A percentile compares a stretch with the other conserved stretches of the same genome.
phyloP scores from a whole-genome alignment of 129 eudicot genomes.

The Flaveria bidentis region DNA sequence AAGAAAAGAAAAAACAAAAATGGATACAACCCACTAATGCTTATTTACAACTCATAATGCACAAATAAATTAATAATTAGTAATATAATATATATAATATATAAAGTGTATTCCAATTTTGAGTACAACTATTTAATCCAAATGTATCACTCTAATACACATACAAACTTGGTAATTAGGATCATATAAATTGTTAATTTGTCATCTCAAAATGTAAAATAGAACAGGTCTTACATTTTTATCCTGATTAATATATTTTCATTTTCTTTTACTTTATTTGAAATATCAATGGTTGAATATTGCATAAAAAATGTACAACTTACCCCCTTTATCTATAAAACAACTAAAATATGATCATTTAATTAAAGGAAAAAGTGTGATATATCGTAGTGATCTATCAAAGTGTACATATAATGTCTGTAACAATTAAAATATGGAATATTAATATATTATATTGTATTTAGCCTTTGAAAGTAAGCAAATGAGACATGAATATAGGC shows the following conservation, averaged over 20 bases:
- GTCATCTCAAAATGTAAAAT: too few species aligned
- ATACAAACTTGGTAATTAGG: too few species aligned
- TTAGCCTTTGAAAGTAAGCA: conserved; percentile 15
- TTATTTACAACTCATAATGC: too few species aligned
- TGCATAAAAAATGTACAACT: neutral
- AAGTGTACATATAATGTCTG: neutral
- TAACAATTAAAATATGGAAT: neutral
- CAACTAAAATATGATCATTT: neutral
- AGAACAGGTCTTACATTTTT: neutral
- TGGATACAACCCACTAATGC: too few species aligned
- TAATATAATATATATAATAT: too few species aligned
- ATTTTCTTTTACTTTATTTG: neutral
- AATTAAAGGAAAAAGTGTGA: neutral
- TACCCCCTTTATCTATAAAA: neutral
- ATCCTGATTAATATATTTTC: neutral
- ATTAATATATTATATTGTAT: neutral
- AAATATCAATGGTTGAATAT: neutral
- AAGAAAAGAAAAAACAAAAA: too few species aligned
- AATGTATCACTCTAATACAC: too few species aligned
- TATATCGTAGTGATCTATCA: neutral
- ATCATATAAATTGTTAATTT: too few species aligned
- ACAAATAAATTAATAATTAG: too few species aligned
- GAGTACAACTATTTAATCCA: too few species aligned
- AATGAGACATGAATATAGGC: conserved; percentile 29
- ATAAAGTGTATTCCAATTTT: too few species aligned